Evolutionary conservation across 2,329 filamentous ascomycete genomes (phyloP).

Genomic region (Alternaria panax): DNA sequence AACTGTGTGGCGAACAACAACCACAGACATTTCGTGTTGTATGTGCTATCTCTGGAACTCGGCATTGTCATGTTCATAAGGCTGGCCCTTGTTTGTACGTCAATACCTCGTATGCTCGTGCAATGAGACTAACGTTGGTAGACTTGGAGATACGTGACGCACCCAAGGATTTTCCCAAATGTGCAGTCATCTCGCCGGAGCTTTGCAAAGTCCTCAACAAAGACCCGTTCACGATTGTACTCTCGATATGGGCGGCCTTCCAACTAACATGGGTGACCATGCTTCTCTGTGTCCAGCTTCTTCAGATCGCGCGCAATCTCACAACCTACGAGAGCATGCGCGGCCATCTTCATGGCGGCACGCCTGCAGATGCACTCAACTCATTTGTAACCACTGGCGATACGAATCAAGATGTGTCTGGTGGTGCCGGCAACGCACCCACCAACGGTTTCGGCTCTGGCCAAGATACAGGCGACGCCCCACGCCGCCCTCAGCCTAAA

Average conservation of each 20-base stretch:
- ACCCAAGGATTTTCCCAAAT: constrained; percentile 58
- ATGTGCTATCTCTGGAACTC: constrained; percentile 78
- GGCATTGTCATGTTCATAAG: constrained; percentile 77
- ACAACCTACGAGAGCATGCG: constrained; percentile 98
- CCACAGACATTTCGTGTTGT: constrained; percentile 92
- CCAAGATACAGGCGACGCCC: constrained; percentile 56
- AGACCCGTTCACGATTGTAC: constrained; percentile 83
- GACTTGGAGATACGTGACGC: constrained; percentile 69
- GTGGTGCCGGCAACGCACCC: constrained; percentile 31
- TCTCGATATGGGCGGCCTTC: constrained; percentile 79
- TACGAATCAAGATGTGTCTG: constrained; percentile 64
- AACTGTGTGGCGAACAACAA: constrained; percentile 97
- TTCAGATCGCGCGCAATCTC: constrained; percentile 90
- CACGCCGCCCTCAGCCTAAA: constrained; percentile 58
- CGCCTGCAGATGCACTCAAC: constrained; percentile 67
- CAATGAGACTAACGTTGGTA: constrained; percentile 49
- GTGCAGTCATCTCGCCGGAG: constrained; percentile 76
- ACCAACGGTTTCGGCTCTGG: constrained; percentile 69
- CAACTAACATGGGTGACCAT: constrained; percentile 98
- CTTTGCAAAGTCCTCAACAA: constrained; percentile 80
- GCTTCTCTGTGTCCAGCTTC: constrained; percentile 90
- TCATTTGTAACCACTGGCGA: constrained; percentile 78
- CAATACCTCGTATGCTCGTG: neutral
- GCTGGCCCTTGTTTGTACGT: constrained; percentile 75
- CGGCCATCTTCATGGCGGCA: constrained; percentile 69